Percentiles rank a stretch among this genome's conserved stretches.
These are phyloP conservation scores for Platanus orientalis DNA, from an alignment of 164 flowering plant species.

Conservation along the genomic window DNA sequence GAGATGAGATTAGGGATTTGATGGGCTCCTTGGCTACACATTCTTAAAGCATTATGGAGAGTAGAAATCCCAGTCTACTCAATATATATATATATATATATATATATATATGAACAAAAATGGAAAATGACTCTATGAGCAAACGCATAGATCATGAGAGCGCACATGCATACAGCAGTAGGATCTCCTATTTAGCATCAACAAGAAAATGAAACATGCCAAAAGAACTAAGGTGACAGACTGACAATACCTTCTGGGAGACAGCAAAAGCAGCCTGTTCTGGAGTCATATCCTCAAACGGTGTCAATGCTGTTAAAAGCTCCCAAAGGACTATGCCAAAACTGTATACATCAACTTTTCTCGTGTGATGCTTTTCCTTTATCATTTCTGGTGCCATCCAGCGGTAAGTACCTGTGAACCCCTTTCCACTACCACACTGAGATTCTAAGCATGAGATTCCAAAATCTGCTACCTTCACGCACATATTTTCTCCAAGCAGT, in stretches of 20 bases:
- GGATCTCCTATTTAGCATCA: background rate
- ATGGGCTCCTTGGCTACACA: too few species aligned
- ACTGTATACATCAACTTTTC: conserved; percentile 94
- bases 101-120: too few species aligned
- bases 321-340: conserved; percentile 97
- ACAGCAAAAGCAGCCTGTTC: conserved; percentile 99
- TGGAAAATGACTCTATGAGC: too few species aligned
- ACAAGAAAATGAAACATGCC: background rate
- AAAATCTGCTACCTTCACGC: conserved; percentile 91
- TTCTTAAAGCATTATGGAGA: background rate
- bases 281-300: conserved; percentile 93
- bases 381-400: conserved; percentile 99
- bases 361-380: conserved; percentile 75
- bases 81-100: too few species aligned
- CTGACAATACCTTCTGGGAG: conserved; percentile 70
- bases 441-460: conserved; percentile 95
- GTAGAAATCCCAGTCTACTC: background rate
- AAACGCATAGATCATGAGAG: too few species aligned
- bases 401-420: conserved; percentile 90
- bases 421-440: conserved; percentile 75
- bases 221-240: too few species aligned
- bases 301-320: conserved; percentile 80
- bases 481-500: conserved; percentile 78
- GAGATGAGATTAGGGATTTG: too few species aligned
- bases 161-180: background rate